A percentile compares a stretch with the other conserved stretches of the same genome.
These are phyloP conservation scores for Cyclostephanos invisitatus DNA, from an alignment of 108 stramenopile species.

Conservation along the genomic window DNA sequence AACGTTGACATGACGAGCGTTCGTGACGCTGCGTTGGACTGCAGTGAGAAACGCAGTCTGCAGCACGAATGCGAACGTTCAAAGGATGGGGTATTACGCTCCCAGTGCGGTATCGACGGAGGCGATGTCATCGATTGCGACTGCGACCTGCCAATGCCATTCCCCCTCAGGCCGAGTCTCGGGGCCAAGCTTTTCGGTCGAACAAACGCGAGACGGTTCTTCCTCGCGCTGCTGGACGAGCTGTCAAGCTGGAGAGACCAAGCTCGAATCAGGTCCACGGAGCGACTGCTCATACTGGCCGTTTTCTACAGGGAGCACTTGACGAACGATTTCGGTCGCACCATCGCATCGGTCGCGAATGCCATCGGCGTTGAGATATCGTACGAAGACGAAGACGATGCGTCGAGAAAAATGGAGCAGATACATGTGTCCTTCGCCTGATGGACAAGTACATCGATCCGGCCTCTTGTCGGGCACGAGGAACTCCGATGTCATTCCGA, in stretches of 20 bases:
- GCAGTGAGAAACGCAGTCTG: conserved; percentile 57
- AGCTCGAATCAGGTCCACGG: conserved; percentile 40
- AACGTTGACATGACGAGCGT: conserved; percentile 45
- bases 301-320: conserved; percentile 65
- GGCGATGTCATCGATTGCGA: conserved; percentile 59
- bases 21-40: conserved; percentile 27
- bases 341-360: conserved; percentile 38
- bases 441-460: conserved; percentile 47
- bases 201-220: conserved; percentile 64
- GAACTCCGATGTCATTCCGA: conserved; percentile 1
- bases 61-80: conserved; percentile 73
- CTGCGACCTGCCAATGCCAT: conserved; percentile 57
- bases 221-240: conserved; percentile 68
- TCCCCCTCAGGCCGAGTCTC: conserved; percentile 62
- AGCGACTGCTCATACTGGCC: conserved; percentile 43
- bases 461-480: conserved; percentile 21
- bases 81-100: conserved; percentile 67
- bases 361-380: conserved; percentile 30
- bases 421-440: conserved; percentile 34
- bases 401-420: conserved; percentile 8
- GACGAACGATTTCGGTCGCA: conserved; percentile 52
- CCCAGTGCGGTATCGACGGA: conserved; percentile 79
- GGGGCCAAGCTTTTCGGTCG: conserved; percentile 77
- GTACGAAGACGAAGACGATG: background rate
- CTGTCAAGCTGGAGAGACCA: conserved; percentile 55